Base-by-base conservation (phyloP, 805 yeast species). In the Monosporozyma aquatica region DNA sequence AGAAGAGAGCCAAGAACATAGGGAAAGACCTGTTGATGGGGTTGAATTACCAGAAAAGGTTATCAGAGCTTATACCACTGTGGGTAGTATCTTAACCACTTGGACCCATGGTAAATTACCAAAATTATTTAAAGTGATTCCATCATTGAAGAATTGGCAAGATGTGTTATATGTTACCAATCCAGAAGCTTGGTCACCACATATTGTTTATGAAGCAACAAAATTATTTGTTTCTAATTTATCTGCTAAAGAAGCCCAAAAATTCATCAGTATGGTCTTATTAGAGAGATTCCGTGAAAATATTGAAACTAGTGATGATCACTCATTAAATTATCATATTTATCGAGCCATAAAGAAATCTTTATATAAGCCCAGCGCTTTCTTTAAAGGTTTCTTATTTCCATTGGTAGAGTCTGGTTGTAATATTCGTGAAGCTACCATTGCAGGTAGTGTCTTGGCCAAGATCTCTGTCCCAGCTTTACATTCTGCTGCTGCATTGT, bases 41-140 rank as follows among this genome's bases (percentile, higher is more conserved):
- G 96, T 90, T 4, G 72, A 83, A 52, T 71, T 92, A 45, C 98
- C 99, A 6, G 96, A 96, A 44, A 89, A 92, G 61, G 97, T 92
- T 43, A 87, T 92, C 55, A 87, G 84, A 49, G 97, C 96, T 1
- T 92, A 90, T 61, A 81, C 86, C 38, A 86, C 86, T 58, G 90
- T 92, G 37, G 97, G 97, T 7, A 80, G 79, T 51, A 80, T 90
- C 41, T 70, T 92, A 46, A 74, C 87, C 17, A 78, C 94, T 4
- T 92, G 94, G 77, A 82, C 89, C 30, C 95, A 92, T 56, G 99
- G 98, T 39, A 89, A 89, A 64, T 71, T 92, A 41, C 98, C 98
- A n/a, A 89, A 90, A 56, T 75, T 94, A 26, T 92, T 92, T 71
- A 92, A 92, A 60, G 95, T 92, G 40, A 75, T 94, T 43, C 99